Evolutionary conservation across 345 rosid species (phyloP), one percentile per base, ranked within the genome.

Genomic region (Cardamine chenopodiifolia): DNA sequence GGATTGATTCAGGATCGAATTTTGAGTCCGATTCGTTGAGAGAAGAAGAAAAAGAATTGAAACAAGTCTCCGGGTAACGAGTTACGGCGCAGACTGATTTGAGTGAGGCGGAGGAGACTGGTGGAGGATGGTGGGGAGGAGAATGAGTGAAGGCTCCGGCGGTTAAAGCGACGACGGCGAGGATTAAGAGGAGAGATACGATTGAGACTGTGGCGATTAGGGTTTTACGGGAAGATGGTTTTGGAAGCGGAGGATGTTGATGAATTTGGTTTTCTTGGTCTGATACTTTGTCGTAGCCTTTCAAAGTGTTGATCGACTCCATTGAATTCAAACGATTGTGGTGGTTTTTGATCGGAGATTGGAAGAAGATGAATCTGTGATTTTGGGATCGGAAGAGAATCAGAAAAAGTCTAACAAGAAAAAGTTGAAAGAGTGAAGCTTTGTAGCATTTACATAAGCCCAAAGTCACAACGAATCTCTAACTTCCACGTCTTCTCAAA

Each of bases 201-300:
- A 82, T n/a, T 76, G 85, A n/a, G 75, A 76, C 2, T 79, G 71
- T 75, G 70, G 78, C 52, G 70, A 80, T 57, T 19, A 68, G 55
- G 60, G 80, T 68, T 67, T 80, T 83, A 5, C 72, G 73, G 19
- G 70, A 12, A 19, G 74, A 39, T 39, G 61, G 72, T 9, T 50
- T 82, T 18, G 70, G 79, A 10, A 61, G 61, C 35, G 80, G 65
- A 63, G 80, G 56, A 20, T 34, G 74, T 0, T 47, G 74, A 1
- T n/a, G 80, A 1, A 48, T 59, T 52, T 80, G 89, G 56, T 73
- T 75, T 77, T 82, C 90, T n/a, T 52, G 67, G 64, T 74, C 82
- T 57, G 56, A 63, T 19, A 93, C 85, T 77, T 82, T 93, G 76
- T 73, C 90, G 49, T 93, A 90, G 52, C 97, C 98, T 77, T 82